Conservation (phyloP, 768 basidiomycete genomes). For the Hirschioporus abietinus region DNA sequence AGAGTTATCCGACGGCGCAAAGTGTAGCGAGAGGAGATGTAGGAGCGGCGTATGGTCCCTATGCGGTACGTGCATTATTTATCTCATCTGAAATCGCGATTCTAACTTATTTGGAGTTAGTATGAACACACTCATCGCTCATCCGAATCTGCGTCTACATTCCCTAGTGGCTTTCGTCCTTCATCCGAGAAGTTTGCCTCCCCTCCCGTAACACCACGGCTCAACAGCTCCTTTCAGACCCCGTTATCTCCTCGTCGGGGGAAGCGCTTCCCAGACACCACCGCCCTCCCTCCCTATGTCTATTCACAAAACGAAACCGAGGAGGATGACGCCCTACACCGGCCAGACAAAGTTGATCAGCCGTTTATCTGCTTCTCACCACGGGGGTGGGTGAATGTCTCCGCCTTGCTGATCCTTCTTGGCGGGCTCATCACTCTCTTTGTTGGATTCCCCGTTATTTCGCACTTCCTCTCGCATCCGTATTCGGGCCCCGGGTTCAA, state of each 20-base stretch:
- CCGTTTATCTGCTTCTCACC: constrained; percentile 71
- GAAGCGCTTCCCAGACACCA: neutral
- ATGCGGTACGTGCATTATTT: neutral
- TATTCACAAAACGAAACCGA: constrained; percentile 59
- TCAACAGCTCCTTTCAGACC: neutral
- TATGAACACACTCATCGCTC: neutral
- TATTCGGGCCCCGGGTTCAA: constrained; percentile 61
- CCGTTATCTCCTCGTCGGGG: neutral
- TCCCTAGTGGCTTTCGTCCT: neutral
- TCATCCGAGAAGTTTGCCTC: neutral
- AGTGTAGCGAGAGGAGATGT: neutral
- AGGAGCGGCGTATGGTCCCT: neutral
- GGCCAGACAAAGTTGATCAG: constrained; percentile 70
- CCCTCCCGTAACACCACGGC: neutral
- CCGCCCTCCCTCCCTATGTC: neutral
- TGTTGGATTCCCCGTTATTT: constrained; percentile 82
- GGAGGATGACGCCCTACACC: constrained; percentile 86
- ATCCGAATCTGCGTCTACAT: neutral
- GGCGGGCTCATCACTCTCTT: constrained; percentile 72
- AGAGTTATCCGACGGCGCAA: neutral
- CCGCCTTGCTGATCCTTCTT: constrained; percentile 64
- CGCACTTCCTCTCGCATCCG: constrained; percentile 29
- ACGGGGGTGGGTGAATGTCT: constrained; percentile 80
- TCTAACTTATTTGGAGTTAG: neutral
- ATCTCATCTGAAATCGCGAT: neutral